phyloP scores from a whole-genome alignment of 768 basidiomycete genomes.

The Pleurotus ostreatus region DNA sequence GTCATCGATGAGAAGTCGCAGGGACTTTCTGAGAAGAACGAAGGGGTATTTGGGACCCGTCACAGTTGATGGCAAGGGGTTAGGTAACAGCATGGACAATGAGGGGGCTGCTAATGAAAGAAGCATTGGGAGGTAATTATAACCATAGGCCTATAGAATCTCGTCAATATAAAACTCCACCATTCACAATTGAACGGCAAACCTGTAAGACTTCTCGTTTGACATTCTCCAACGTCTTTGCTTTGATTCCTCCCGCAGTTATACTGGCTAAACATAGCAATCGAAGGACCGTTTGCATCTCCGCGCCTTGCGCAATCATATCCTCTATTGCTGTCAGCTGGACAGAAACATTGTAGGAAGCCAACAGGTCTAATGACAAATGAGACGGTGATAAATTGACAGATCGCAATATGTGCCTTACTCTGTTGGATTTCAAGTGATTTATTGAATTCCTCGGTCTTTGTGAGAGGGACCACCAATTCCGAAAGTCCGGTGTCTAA shows the following conservation, averaged over 20 bases:
- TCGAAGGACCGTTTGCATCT: slow-evolving; percentile 74
- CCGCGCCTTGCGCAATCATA: slow-evolving; percentile 81
- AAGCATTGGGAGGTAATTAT: slow-evolving; percentile 64
- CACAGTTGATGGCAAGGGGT: slow-evolving; percentile 56
- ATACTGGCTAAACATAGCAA: slow-evolving; percentile 85
- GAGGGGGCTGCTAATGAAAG: slow-evolving; percentile 63
- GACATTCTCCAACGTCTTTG: slow-evolving; percentile 79
- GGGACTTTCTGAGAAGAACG: slow-evolving; percentile 66
- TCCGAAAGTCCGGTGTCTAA: slow-evolving; percentile 95
- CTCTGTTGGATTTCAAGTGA: slow-evolving; percentile 96
- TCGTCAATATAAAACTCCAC: slow-evolving; percentile 21
- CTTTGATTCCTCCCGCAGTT: slow-evolving; percentile 81
- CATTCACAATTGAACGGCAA: slow-evolving; percentile 16
- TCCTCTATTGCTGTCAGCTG: slow-evolving; percentile 91
- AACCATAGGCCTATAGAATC: slow-evolving; percentile 63
- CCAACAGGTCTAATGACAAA: slow-evolving; percentile 71
- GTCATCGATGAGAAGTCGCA: slow-evolving; percentile 92
- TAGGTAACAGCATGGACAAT: slow-evolving; percentile 63
- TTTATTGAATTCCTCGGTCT: slow-evolving; percentile 85
- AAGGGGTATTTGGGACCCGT: slow-evolving; percentile 66
- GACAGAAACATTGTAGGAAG: slow-evolving; percentile 78
- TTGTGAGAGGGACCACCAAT: slow-evolving; percentile 78
- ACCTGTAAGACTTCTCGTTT: slow-evolving; percentile 90
- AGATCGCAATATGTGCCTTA: slow-evolving; percentile 27
- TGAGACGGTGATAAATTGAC: background rate